Conservation (phyloP, 1,284 basidiomycete species). For the Moniliophthora roreri region DNA sequence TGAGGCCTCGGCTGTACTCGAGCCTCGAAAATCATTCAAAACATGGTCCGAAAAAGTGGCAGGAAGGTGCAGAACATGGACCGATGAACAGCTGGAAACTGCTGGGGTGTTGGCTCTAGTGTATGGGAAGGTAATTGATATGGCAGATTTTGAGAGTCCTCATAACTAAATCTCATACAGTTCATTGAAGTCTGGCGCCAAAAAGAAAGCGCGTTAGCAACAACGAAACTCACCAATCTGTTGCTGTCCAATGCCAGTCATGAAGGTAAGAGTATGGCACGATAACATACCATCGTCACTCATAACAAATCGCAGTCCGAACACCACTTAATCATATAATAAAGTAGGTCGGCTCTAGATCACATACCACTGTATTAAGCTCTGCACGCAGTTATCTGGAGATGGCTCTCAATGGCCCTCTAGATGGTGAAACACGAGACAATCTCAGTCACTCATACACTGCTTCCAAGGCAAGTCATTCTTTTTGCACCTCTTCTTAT, state of each 20-base stretch:
- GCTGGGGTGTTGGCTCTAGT: conserved; percentile 85
- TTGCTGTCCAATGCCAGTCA: conserved; percentile 88
- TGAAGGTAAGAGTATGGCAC: conserved; percentile 53
- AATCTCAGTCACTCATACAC: conserved; percentile 80
- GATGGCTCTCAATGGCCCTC: conserved; percentile 77
- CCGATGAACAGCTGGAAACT: conserved; percentile 87
- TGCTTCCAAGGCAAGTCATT: conserved; percentile 65
- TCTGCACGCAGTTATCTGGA: conserved; percentile 63
- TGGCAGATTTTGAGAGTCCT: background rate
- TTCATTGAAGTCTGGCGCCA: conserved; percentile 91
- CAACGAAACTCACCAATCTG: conserved; percentile 78
- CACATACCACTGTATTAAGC: conserved; percentile 3
- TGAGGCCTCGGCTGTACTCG: conserved; percentile 44
- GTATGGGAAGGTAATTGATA: conserved; percentile 62
- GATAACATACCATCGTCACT: conserved; percentile 12
- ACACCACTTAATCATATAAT: conserved; percentile 79
- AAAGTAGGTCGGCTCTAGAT: conserved; percentile 40
- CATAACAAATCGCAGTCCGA: conserved; percentile 45
- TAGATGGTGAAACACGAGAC: conserved; percentile 78
- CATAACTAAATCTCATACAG: conserved; percentile 28
- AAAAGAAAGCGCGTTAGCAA: conserved; percentile 77
- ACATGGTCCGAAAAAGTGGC: conserved; percentile 80
- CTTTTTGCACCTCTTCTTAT: conserved; percentile 8
- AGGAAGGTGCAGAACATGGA: conserved; percentile 76
- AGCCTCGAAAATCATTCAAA: conserved; percentile 82